phyloP scores from a whole-genome alignment of 148 eudicot species.

The Camellia granthamiana region DNA sequence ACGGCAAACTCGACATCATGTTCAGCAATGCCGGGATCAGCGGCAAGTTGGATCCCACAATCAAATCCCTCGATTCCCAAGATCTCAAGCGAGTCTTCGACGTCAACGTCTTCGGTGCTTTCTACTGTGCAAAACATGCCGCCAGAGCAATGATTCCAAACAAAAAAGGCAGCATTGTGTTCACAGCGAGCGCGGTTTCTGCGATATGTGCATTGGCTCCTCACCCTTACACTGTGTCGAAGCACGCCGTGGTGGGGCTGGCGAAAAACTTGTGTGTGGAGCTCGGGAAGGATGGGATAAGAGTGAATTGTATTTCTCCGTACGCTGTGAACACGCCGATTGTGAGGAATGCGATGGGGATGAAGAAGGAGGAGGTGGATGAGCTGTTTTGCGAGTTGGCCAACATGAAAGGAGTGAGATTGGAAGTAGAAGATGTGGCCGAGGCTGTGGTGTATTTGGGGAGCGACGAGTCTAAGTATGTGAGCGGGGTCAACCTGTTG shows the following conservation, averaged over 20 bases:
- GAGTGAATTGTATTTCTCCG: constrained; percentile 45
- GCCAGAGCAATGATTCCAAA: constrained; percentile 49
- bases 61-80: constrained; percentile 15
- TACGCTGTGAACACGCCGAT: constrained; percentile 28
- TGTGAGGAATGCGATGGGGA: constrained; percentile 11
- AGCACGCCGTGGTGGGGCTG: constrained; percentile 38
- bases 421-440: constrained; percentile 35
- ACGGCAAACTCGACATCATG: constrained; percentile 60
- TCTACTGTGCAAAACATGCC: constrained; percentile 49
- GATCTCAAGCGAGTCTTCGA: constrained; percentile 31
- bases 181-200: constrained; percentile 41
- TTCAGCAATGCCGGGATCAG: constrained; percentile 49
- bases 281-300: constrained; percentile 40
- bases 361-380: constrained; percentile 9
- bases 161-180: constrained; percentile 37
- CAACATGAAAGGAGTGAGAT: constrained; percentile 27
- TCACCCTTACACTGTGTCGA: constrained; percentile 44
- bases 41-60: constrained; percentile 17
- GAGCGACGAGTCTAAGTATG: constrained; percentile 45
- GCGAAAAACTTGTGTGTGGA: constrained; percentile 41
- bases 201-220: constrained; percentile 25
- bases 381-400: constrained; percentile 15
- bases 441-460: constrained; percentile 44
- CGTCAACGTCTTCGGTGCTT: constrained; percentile 38
- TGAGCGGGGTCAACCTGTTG: constrained; percentile 43